A percentile compares a stretch with the other conserved stretches of the same genome.
Evolutionary conservation across 2,329 filamentous ascomycete genomes (phyloP).

Genomic region (Incumbomyces lentus): DNA sequence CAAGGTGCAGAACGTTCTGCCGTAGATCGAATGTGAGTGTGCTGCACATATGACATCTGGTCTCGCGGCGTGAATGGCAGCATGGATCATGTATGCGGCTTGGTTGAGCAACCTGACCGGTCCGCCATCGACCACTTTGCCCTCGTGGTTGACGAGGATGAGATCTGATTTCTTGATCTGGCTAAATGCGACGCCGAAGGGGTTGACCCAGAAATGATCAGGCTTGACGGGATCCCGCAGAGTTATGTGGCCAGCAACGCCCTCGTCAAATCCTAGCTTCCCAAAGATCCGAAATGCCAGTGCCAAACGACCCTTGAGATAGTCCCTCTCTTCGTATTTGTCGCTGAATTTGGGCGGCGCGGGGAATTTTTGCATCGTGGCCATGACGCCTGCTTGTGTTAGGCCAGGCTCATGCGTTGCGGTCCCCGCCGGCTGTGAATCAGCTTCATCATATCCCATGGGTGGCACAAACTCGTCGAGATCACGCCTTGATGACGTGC

Average conservation of each 20-base stretch:
- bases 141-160: constrained; percentile 54
- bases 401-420: constrained; percentile 15
- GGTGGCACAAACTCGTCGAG: constrained; percentile 5
- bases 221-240: constrained; percentile 51
- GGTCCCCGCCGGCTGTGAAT: constrained; percentile 14
- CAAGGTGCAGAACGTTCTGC: constrained; percentile 33
- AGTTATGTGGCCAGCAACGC: constrained; percentile 55
- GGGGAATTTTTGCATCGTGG: constrained; percentile 16
- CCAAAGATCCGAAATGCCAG: constrained; percentile 50
- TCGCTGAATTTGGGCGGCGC: constrained; percentile 30
- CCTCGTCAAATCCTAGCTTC: constrained; percentile 48
- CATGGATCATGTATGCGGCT: constrained; percentile 43
- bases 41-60: constrained; percentile 47
- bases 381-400: constrained; percentile 8
- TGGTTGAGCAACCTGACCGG: constrained; percentile 36
- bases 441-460: constrained; percentile 13
- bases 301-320: constrained; percentile 45
- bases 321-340: constrained; percentile 39
- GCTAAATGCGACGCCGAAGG: constrained; percentile 53
- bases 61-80: constrained; percentile 44
- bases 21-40: constrained; percentile 46
- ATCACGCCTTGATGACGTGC: constrained; percentile 1
- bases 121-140: constrained; percentile 54
- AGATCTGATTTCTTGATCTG: constrained; percentile 55
- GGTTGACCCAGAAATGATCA: constrained; percentile 56